Base-by-base conservation (phyloP, 2,329 filamentous ascomycete genomes). In the Dendryphion nanum region DNA sequence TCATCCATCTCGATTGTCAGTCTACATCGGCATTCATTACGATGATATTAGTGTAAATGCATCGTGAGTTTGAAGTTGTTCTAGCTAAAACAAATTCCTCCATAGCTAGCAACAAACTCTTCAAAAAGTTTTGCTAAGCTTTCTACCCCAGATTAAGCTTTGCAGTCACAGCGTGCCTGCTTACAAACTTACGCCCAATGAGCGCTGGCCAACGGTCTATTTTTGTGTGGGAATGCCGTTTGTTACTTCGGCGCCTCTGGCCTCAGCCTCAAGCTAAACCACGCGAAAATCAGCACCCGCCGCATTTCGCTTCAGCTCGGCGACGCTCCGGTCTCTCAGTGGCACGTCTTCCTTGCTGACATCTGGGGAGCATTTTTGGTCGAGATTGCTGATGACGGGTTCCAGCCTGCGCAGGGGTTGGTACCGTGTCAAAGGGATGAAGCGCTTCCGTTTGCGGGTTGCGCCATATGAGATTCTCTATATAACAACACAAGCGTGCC, bases 291-390 rank as follows among this genome's bases (percentile, higher is more conserved):
- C 30, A 39, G 6, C 6, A 29, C 18, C 19, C 21, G 15, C 15
- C 17, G 21, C 23, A 13, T 45, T 37, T 50, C 45, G 44, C 48
- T 26, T 26, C 23, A n/a, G 38, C 41, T 33, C 28, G n/a, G n/a
- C n/a, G n/a, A n/a, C n/a, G n/a, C n/a, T n/a, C n/a, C n/a, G n/a
- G n/a, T n/a, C n/a, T n/a, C n/a, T n/a, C n/a, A n/a, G n/a, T 31
- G 19, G 26, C 18, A 17, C 19, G 6, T 30, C 8, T 8, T 26
- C 8, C 23, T 26, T 26, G n/a, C 8, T 23, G 42, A 14, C 40
- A n/a, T 42, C 30, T 48, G 49, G 44, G 13, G 18, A 18, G 10
- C 19, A 46, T 43, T 39, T 44, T 47, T 42, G 44, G 40, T 31
- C 3, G 24, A 35, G 44, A 35, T 53, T 45, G 36, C 38, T 48